phyloP scores from a whole-genome alignment of 2,329 filamentous ascomycete species.

The Fusarium incarnatum region DNA sequence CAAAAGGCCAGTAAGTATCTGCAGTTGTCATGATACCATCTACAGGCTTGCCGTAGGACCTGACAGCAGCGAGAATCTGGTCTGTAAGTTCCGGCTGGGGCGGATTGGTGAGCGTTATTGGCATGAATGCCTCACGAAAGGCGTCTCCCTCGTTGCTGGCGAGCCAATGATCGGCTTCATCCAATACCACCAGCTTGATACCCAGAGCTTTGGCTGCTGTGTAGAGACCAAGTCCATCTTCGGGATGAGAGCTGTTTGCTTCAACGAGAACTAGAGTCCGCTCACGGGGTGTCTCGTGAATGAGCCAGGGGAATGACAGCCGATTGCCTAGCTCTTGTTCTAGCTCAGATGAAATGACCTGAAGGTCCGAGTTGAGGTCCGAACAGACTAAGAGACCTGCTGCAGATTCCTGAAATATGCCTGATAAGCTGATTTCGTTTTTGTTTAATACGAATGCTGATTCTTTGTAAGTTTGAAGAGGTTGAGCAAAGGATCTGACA shows the following conservation, averaged over 20 bases:
- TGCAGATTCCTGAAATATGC: neutral
- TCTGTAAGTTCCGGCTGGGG: constrained; percentile 1
- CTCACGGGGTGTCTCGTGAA: neutral
- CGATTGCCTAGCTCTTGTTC: constrained; percentile 12
- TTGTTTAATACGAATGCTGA: neutral
- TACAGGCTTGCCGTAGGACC: neutral
- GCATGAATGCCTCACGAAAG: neutral
- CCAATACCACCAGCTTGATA: constrained; percentile 11
- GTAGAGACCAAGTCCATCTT: constrained; percentile 12
- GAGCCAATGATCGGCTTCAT: constrained; percentile 7
- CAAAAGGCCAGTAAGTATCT: constrained; percentile 16
- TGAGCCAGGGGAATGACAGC: constrained; percentile 10
- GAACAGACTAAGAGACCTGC: neutral
- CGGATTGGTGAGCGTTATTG: neutral
- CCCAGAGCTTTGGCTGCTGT: constrained; percentile 1
- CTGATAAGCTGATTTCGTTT: neutral
- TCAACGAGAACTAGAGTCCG: constrained; percentile 7
- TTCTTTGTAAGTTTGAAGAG: neutral
- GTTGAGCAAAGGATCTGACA: neutral
- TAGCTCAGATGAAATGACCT: neutral
- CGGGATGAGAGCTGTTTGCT: constrained; percentile 13
- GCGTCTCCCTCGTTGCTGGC: neutral
- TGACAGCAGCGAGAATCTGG: neutral
- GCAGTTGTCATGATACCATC: constrained; percentile 13
- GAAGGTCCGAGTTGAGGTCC: neutral